Evolutionary conservation across 139 green algal species (phyloP).

Genomic region (Auxenochlorella pyrenoidosa): DNA sequence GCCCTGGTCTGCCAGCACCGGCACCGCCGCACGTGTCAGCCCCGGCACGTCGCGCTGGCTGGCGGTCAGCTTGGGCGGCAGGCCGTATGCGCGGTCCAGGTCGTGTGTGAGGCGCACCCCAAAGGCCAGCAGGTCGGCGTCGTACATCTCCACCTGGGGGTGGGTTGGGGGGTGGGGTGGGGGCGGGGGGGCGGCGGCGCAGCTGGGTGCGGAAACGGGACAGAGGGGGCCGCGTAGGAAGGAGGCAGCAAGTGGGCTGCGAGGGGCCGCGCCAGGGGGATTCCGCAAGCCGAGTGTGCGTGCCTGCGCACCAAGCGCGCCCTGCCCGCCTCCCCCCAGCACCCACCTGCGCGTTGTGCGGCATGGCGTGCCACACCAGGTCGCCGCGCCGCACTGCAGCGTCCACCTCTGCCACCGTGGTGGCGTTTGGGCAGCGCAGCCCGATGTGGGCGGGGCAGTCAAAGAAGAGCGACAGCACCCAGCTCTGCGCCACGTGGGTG

Average conservation of each 20-base stretch:
- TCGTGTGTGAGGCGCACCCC: slow-evolving; percentile 60
- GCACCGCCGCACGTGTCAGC: slow-evolving; percentile 61
- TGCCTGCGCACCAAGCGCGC: background rate
- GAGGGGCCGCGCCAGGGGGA: background rate
- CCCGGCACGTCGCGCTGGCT: slow-evolving; percentile 73
- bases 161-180: background rate
- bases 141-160: slow-evolving; percentile 51
- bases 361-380: slow-evolving; percentile 61
- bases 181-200: background rate
- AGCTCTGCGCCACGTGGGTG: slow-evolving; percentile 39
- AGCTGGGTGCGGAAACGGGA: background rate
- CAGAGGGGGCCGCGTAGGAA: background rate
- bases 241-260: background rate
- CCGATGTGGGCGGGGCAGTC: slow-evolving; percentile 66
- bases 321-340: background rate
- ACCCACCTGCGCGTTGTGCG: slow-evolving; percentile 68
- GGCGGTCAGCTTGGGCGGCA: slow-evolving; percentile 46
- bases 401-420: slow-evolving; percentile 27
- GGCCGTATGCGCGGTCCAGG: slow-evolving; percentile 56
- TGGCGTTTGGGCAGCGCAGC: slow-evolving; percentile 58
- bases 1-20: slow-evolving; percentile 44
- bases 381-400: slow-evolving; percentile 51
- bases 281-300: background rate
- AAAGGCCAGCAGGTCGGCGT: slow-evolving; percentile 49
- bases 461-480: slow-evolving; percentile 65